These are phyloP conservation scores for Saccharomycopsis microspora DNA, from an alignment of 805 yeast genomes.

Conservation along the genomic window DNA sequence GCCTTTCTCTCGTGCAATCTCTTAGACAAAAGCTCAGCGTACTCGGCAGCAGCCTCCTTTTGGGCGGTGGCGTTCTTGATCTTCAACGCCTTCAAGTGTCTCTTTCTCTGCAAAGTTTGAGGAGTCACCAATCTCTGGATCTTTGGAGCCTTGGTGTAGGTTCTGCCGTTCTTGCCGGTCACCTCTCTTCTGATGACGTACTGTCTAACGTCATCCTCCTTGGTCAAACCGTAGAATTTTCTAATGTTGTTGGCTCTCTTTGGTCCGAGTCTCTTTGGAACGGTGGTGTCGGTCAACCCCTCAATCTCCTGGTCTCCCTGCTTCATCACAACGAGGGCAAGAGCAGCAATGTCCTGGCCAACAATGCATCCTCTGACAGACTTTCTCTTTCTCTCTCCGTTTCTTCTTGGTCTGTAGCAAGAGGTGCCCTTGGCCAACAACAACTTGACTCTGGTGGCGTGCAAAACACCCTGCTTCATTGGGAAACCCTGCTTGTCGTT, in stretches of 20 bases:
- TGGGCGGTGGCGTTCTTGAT: constrained; percentile 95
- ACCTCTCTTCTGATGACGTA: constrained; percentile 98
- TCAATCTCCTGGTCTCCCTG: constrained; percentile 94
- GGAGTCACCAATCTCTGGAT: constrained; percentile 99
- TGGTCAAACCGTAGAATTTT: constrained; percentile 97
- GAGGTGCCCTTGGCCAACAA: constrained; percentile 89
- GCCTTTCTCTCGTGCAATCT: constrained; percentile 98
- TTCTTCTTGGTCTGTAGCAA: constrained; percentile 99
- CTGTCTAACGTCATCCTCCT: constrained; percentile 75
- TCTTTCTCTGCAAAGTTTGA: constrained; percentile 98
- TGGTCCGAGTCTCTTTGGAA: constrained; percentile 99
- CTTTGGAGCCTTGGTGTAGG: constrained; percentile 99
- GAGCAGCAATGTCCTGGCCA: constrained; percentile 91
- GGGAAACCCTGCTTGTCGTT: constrained; percentile 99
- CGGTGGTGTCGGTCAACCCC: constrained; percentile 89
- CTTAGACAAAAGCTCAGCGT: constrained; percentile 96
- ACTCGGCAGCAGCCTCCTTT: constrained; percentile 99
- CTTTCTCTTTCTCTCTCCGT: constrained; percentile 99
- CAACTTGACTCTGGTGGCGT: constrained; percentile 98
- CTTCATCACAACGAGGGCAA: constrained; percentile 88
- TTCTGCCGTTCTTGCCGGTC: constrained; percentile 86
- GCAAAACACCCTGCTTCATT: constrained; percentile 99
- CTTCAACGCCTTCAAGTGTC: constrained; percentile 89
- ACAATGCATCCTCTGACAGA: constrained; percentile 99
- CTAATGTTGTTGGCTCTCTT: constrained; percentile 99